Evolutionary conservation across 768 basidiomycete species (phyloP).

Genomic region (Leccinum aurantiacum): DNA sequence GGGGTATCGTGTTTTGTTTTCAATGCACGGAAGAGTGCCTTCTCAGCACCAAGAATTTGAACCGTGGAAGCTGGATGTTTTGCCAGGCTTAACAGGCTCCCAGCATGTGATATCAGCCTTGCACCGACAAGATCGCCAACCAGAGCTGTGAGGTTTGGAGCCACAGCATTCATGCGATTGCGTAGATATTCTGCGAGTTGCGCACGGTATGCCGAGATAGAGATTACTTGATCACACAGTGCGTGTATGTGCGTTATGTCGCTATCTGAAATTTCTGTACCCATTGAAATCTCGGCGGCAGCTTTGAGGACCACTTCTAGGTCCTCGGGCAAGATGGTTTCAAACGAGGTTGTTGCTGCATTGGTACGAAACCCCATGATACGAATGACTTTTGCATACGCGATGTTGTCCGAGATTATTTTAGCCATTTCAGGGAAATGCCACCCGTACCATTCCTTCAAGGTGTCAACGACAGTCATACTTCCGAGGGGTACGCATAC

Average conservation of each 20-base stretch:
- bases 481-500: conserved; percentile 14
- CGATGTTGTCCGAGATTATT: conserved; percentile 95
- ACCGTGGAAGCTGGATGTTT: conserved; percentile 81
- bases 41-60: conserved; percentile 76
- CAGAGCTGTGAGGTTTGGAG: conserved; percentile 89
- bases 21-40: conserved; percentile 72
- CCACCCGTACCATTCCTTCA: conserved; percentile 99
- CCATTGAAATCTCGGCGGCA: conserved; percentile 98
- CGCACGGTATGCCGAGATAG: conserved; percentile 90
- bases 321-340: conserved; percentile 92
- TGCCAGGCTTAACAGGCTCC: conserved; percentile 65
- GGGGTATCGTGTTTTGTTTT: conserved; percentile 94
- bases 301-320: conserved; percentile 93
- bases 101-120: conserved; percentile 71
- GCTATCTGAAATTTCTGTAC: conserved; percentile 96
- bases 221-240: conserved; percentile 97
- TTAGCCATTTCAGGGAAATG: conserved; percentile 99
- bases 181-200: conserved; percentile 96
- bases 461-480: conserved; percentile 1
- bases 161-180: conserved; percentile 98
- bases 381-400: conserved; percentile 93
- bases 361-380: conserved; percentile 98
- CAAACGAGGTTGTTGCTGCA: conserved; percentile 81
- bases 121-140: conserved; percentile 80
- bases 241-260: conserved; percentile 97